A percentile compares a stretch with the other conserved stretches of the same genome.
phyloP scores from a whole-genome alignment of 768 basidiomycete genomes.

The Holtermannia corniformis region DNA sequence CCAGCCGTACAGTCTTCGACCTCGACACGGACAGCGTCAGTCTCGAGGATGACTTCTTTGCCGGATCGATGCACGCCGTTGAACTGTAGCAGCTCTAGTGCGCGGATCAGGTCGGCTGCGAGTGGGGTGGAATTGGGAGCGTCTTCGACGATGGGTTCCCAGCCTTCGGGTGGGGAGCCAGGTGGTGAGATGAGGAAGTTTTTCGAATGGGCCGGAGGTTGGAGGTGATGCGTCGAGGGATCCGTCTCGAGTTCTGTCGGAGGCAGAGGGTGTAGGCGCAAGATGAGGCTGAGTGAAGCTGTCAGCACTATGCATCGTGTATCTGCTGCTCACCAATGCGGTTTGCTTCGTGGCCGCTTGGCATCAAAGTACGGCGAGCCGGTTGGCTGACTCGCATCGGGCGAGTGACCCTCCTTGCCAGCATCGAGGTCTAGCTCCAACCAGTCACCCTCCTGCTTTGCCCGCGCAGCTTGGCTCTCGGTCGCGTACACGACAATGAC shows the following conservation, averaged over 20 bases:
- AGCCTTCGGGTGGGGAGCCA: constrained; percentile 92
- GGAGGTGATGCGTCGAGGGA: constrained; percentile 48
- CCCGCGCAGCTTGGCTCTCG: constrained; percentile 42
- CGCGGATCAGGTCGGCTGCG: constrained; percentile 76
- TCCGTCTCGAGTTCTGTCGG: constrained; percentile 28
- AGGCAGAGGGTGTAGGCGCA: constrained; percentile 33
- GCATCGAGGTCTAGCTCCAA: constrained; percentile 27
- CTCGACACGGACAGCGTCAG: constrained; percentile 26
- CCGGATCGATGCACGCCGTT: constrained; percentile 15
- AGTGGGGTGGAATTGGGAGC: constrained; percentile 75
- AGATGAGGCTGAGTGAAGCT: constrained; percentile 53
- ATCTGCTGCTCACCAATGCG: no score
- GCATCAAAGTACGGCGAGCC: no score
- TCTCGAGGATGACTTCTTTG: constrained; percentile 28
- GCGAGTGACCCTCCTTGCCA: background rate
- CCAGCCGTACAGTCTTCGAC: constrained; percentile 12
- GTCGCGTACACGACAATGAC: constrained; percentile 67
- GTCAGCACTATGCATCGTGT: no score
- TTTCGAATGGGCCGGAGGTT: constrained; percentile 70
- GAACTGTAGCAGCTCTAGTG: constrained; percentile 61
- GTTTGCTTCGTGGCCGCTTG: no score
- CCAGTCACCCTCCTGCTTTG: constrained; percentile 53
- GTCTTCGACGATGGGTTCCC: constrained; percentile 85
- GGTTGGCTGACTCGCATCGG: no score
- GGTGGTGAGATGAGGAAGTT: constrained; percentile 98